phyloP scores from a whole-genome alignment of 768 basidiomycete genomes.

The Lactarius indigo region DNA sequence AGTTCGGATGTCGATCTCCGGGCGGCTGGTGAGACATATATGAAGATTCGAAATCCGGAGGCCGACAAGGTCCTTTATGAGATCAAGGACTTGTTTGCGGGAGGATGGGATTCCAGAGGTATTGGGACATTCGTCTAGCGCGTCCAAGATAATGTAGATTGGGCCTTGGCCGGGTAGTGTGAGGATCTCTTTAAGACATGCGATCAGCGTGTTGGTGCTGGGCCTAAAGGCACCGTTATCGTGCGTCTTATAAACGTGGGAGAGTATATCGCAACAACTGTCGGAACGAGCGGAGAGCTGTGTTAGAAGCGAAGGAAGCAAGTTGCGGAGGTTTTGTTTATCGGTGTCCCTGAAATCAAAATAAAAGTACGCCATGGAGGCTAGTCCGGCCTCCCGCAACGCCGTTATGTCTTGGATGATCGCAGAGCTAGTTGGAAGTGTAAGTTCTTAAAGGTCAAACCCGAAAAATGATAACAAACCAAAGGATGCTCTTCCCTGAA shows the following conservation, averaged over 20 bases:
- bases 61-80: neutral
- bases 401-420: neutral
- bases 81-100: neutral
- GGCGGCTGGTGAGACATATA: neutral
- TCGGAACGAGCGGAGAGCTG: neutral
- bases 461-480: neutral
- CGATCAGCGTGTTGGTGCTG: neutral
- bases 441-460: neutral
- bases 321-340: neutral
- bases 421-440: neutral
- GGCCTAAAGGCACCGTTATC: neutral
- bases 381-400: neutral
- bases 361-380: neutral
- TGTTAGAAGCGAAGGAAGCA: neutral
- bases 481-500: neutral
- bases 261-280: neutral
- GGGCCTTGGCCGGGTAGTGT: neutral
- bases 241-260: neutral
- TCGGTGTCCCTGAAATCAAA: neutral
- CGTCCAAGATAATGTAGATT: neutral
- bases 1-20: neutral
- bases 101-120: neutral
- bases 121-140: neutral
- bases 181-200: neutral
- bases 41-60: neutral